Percentiles rank a stretch among this genome's conserved stretches.
Conservation (phyloP, 1,284 basidiomycete species). For the Tylopilus orsonianus region DNA sequence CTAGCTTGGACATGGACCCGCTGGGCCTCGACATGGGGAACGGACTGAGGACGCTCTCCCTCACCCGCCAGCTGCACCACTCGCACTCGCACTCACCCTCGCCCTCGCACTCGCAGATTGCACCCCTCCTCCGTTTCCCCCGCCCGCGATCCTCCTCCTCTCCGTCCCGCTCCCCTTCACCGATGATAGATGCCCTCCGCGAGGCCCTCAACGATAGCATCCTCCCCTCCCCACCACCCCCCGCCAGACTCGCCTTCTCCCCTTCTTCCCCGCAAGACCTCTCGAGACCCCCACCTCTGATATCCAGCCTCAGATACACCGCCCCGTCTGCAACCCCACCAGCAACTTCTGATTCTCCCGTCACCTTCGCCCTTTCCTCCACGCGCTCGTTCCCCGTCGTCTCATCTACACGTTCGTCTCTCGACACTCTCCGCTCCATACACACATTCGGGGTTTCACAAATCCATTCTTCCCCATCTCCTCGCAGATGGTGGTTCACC, state of each 20-base stretch:
- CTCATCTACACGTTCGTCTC: conserved; percentile 44
- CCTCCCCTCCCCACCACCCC: conserved; percentile 42
- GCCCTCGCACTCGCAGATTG: conserved; percentile 9
- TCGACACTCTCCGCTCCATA: conserved; percentile 64
- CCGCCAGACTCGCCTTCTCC: conserved; percentile 45
- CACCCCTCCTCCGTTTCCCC: conserved; percentile 28
- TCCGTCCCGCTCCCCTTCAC: conserved; percentile 24
- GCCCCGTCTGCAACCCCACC: conserved; percentile 64
- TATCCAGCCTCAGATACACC: conserved; percentile 59
- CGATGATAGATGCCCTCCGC: conserved; percentile 25
- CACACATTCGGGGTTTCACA: conserved; percentile 35
- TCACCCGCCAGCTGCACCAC: conserved; percentile 21
- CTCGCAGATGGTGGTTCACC: conserved; percentile 55
- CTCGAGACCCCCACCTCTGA: conserved; percentile 53
- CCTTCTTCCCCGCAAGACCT: conserved; percentile 36
- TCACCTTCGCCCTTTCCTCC: conserved; percentile 38
- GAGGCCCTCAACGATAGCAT: conserved; percentile 47
- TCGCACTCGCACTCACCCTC: too few relatives aligned
- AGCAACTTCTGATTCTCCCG: conserved; percentile 21
- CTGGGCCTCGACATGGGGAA: too few relatives aligned
- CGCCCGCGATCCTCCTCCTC: not conserved
- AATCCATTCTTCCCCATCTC: conserved; percentile 19
- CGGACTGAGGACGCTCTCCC: conserved; percentile 11
- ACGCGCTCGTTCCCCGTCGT: conserved; percentile 35
- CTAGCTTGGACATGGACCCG: too few relatives aligned